phyloP scores from a whole-genome alignment of 257 asterid genomes.

The Ilex asprella region DNA sequence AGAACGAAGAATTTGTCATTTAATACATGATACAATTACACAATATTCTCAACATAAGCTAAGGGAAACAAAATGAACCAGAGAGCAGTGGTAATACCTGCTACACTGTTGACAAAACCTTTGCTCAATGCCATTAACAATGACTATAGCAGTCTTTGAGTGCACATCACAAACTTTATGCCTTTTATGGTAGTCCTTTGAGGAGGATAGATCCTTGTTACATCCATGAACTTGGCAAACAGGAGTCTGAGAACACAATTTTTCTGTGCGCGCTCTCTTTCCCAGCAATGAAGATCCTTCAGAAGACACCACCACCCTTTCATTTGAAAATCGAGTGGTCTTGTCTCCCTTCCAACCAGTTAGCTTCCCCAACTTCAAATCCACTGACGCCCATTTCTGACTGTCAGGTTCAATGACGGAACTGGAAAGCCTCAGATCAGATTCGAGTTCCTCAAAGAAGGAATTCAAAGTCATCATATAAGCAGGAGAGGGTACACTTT shows the following conservation, averaged over 20 bases:
- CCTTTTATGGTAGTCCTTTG: slow-evolving; percentile 68
- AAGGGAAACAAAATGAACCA: neutral
- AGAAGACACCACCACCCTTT: slow-evolving; percentile 13
- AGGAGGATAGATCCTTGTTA: slow-evolving; percentile 50
- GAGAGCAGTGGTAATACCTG: slow-evolving; percentile 30
- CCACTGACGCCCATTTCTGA: slow-evolving; percentile 1
- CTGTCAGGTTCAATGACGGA: neutral
- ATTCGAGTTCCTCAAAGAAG: slow-evolving; percentile 10
- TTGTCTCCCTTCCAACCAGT: neutral
- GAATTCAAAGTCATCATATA: slow-evolving; percentile 5
- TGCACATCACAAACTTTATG: slow-evolving; percentile 73
- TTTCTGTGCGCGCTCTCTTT: slow-evolving; percentile 28
- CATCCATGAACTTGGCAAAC: slow-evolving; percentile 65
- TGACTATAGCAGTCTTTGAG: slow-evolving; percentile 57
- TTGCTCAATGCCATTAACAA: slow-evolving; percentile 55
- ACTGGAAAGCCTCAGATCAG: slow-evolving; percentile 9
- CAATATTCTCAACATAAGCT: neutral
- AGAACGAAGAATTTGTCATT: neutral
- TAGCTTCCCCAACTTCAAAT: slow-evolving; percentile 17
- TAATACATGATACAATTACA: neutral
- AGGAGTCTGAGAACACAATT: slow-evolving; percentile 30
- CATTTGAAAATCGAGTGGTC: slow-evolving; percentile 14
- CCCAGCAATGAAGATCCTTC: neutral
- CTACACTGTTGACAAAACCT: slow-evolving; percentile 88
- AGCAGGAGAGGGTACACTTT: slow-evolving; percentile 5